These are phyloP conservation scores for Aegilops tauschii DNA, from an alignment of 176 grass and related monocot species.

Conservation along the genomic window DNA sequence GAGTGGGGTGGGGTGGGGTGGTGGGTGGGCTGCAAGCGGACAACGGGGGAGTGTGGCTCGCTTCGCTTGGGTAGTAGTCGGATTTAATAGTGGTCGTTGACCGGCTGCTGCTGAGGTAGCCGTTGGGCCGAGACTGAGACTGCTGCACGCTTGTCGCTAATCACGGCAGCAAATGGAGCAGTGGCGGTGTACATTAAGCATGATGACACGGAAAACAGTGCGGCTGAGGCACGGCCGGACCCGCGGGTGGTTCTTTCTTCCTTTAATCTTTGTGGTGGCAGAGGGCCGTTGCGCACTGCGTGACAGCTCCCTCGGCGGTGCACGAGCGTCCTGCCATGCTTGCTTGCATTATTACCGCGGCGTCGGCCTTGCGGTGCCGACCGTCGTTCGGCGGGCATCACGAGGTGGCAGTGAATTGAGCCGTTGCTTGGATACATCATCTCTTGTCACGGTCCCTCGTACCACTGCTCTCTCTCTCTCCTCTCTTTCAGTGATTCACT, in stretches of 20 bases:
- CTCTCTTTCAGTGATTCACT: too few species aligned
- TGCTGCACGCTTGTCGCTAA: neutral
- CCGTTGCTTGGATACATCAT: neutral
- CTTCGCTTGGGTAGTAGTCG: neutral
- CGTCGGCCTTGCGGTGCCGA: neutral
- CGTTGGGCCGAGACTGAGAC: constrained; percentile 1
- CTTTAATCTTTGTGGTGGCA: neutral
- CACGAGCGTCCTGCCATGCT: constrained; percentile 9
- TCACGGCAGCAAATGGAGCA: neutral
- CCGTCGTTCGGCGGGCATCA: neutral
- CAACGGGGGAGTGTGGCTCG: neutral
- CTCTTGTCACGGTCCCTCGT: too few species aligned
- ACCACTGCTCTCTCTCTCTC: too few species aligned
- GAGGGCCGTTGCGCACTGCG: neutral
- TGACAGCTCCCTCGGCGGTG: neutral
- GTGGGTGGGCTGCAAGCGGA: neutral
- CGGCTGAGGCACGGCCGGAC: neutral
- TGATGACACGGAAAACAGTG: neutral
- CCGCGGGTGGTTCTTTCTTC: neutral
- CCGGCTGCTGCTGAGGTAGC: neutral
- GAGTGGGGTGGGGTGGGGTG: neutral
- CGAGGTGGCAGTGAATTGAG: neutral
- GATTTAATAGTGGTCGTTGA: constrained; percentile 3
- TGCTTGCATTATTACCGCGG: constrained; percentile 15
- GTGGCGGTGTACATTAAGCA: neutral